Evolutionary conservation across 192 early-diverging fungal species (phyloP), one percentile per base, ranked within the genome.

Genomic region (Coemansia sp.): DNA sequence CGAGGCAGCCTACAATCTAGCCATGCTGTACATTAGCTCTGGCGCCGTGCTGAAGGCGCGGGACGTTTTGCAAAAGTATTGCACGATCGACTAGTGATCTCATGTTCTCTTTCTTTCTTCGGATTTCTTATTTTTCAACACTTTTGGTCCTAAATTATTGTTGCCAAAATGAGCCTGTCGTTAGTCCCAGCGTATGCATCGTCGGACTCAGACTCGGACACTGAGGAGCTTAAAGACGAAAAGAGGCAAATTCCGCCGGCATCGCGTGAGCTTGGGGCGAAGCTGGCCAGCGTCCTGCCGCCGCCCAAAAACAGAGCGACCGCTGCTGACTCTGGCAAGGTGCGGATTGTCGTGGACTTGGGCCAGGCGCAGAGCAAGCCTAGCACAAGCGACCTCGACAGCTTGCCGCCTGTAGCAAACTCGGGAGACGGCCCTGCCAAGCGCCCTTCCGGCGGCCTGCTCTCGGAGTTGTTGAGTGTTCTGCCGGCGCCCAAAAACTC

Each of bases 1-100:
- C 22, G 96, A 98, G 65, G 90, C 91, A 0, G 97, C 95, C 21
- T 98, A 95, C 71, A 99, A 99, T 60, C 71, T 97, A 55, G 83
- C 88, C 38, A 62, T 84, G 32, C 91, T 99, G 19, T 95, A 93
- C 57, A 61, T 89, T 26, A 58, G 76, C 24, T 90, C 84, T 35
- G 95, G 95, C 3, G 84, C 90, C 7, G 60, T 81, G 52, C 83
- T 73, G 11, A 76, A 92, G 56, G 91, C 95, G 1, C 81, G 88
- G 53, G 70, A 82, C 1, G 36, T 98, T 27, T 80, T 96, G 61
- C 65, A 60, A 22, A 83, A 90, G 67, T 89, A 92, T 72, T 92
- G 93, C 67, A 85, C 87, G 10, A 76, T 97, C 44, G 90, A 18
- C 19, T 59, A 60, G 39, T 8, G 18, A 2, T 11, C 15, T 15